These are phyloP conservation scores for Tuber umbilicatum DNA, from an alignment of 495 filamentous ascomycete species.

Conservation along the genomic window DNA sequence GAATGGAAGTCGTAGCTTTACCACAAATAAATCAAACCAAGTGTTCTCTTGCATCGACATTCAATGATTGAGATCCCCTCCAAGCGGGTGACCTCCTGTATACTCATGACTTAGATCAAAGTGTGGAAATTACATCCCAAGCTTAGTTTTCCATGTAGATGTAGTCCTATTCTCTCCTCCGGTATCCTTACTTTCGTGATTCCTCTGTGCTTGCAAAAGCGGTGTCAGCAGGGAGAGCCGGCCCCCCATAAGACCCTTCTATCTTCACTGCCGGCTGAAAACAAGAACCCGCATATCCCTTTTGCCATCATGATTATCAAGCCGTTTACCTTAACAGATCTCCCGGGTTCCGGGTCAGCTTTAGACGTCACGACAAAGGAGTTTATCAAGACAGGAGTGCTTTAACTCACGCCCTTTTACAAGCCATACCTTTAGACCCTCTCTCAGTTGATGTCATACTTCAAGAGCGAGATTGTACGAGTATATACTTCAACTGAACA, in stretches of 20 bases:
- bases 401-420: no score
- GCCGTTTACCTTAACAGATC: no score
- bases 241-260: neutral
- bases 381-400: no score
- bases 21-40: neutral
- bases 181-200: neutral
- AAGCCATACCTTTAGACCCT: no score
- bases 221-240: neutral
- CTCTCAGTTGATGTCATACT: no score
- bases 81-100: neutral
- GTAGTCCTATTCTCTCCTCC: neutral
- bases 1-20: neutral
- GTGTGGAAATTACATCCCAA: neutral
- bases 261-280: neutral
- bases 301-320: slow-evolving; percentile 9
- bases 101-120: neutral
- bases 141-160: neutral
- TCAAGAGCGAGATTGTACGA: no score
- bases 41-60: neutral
- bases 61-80: neutral
- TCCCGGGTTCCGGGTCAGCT: no score
- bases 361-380: no score
- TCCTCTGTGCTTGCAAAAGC: neutral
- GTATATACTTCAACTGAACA: no score
- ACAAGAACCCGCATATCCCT: neutral